Base-by-base conservation (phyloP, 2,329 filamentous ascomycete species). In the Chrysoporthe austroafricana region DNA sequence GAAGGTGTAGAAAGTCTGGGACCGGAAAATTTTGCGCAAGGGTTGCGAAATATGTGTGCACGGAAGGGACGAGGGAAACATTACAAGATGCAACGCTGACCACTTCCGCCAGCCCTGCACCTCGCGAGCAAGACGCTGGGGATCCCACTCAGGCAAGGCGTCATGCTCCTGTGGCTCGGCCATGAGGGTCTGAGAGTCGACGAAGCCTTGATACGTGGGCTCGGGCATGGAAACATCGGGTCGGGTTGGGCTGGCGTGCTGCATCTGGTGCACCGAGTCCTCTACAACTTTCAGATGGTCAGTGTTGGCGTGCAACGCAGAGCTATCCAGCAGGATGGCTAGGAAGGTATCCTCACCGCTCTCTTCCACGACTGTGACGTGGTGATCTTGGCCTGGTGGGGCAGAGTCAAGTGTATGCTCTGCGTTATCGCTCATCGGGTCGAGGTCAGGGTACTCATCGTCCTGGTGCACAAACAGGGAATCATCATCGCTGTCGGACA, bases 51-150 rank as follows among this genome's bases (percentile, higher is more conserved):
- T 32, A 9, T 57, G 32, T 39, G 26, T 4, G 18, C 16, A 2
- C 4, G 8, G 54, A 5, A 39, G 32, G 16, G 32, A 36, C n/a
- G 32, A 8, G 16, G 54, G 11, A 26, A 57, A 39, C 14, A 1
- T 34, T 39, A 57, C 54, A 32, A 57, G 18, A 13, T 36, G 54
- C 54, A 57, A 7, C 4, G 54, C 54, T 36, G 54, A 36, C 54
- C 54, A 57, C 34, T 57, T 57, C 34, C 54, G 34, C 54, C 54
- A 57, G 34, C 34, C 34, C 16, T 57, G 16, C 16, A 32, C 54
- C 54, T 57, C 54, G 21, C 39, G 32, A 8, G 54, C 54, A 6
- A 57, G 16, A 39, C 32, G 54, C 34, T 39, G n/a, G 14, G 14
- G 21, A 16, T 36, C 32, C 54, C 54, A 57, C 32, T 54, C 21